phyloP scores from a whole-genome alignment of 805 yeast species.

The Saccharomycopsis sp. region DNA sequence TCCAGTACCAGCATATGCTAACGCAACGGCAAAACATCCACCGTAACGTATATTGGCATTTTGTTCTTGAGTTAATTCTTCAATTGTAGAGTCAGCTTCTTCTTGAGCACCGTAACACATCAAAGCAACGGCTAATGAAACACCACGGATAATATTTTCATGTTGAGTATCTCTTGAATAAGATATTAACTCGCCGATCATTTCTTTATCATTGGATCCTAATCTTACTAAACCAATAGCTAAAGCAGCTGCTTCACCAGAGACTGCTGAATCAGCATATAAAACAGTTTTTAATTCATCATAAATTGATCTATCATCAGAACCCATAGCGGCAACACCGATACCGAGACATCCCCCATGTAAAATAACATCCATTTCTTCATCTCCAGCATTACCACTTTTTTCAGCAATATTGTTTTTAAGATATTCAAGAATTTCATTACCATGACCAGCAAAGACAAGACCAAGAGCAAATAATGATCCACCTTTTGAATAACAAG shows the following conservation, averaged over 20 bases:
- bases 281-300: constrained; percentile 77
- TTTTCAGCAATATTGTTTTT: constrained; percentile 59
- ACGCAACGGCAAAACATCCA: constrained; percentile 87
- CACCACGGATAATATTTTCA: constrained; percentile 89
- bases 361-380: constrained; percentile 69
- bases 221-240: constrained; percentile 95
- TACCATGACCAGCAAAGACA: constrained; percentile 93
- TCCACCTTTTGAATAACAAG: constrained; percentile 92
- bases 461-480: constrained; percentile 88
- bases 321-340: constrained; percentile 96
- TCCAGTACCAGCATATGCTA: constrained; percentile 96
- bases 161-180: constrained; percentile 95
- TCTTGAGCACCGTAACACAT: constrained; percentile 81
- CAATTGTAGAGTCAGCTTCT: constrained; percentile 60
- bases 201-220: constrained; percentile 66
- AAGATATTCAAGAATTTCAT: constrained; percentile 61
- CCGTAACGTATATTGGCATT: constrained; percentile 87
- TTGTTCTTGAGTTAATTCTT: constrained; percentile 58
- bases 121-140: constrained; percentile 81
- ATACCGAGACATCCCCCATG: constrained; percentile 95
- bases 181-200: constrained; percentile 63
- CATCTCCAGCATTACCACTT: constrained; percentile 50
- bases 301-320: constrained; percentile 61
- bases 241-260: constrained; percentile 94
- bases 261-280: constrained; percentile 82